Conservation (phyloP, 2,329 filamentous ascomycete species). For the Aspergillus bombycis region DNA sequence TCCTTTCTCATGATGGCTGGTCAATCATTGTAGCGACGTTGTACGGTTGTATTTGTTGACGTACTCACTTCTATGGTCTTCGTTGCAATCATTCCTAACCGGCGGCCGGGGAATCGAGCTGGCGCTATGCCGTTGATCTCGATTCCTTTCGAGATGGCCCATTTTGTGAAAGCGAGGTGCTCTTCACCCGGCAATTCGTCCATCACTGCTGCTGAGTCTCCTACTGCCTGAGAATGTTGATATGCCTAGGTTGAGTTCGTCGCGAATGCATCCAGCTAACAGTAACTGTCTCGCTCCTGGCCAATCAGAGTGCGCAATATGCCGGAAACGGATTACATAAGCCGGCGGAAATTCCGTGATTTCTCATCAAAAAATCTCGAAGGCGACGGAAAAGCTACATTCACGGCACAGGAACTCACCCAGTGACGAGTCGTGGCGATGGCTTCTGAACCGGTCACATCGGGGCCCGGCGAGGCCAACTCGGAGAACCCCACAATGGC, state of each 20-base stretch:
- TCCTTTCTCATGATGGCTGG: slow-evolving; percentile 41
- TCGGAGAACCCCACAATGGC: not conserved
- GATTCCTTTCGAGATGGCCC: slow-evolving; percentile 68
- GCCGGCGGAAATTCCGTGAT: not conserved
- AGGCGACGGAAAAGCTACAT: not conserved
- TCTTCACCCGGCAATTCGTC: slow-evolving; percentile 20
- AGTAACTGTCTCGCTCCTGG: not conserved
- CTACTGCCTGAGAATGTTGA: not conserved
- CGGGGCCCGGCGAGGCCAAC: not conserved
- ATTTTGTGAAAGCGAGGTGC: slow-evolving; percentile 61
- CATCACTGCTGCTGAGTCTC: slow-evolving; percentile 13
- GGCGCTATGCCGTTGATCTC: slow-evolving; percentile 68
- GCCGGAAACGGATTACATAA: not conserved
- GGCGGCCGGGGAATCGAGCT: slow-evolving; percentile 68
- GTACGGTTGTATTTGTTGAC: not conserved
- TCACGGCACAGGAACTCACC: not conserved
- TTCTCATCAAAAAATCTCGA: not conserved
- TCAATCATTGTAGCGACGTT: not conserved
- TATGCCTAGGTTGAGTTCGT: not conserved
- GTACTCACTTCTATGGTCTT: slow-evolving; percentile 62
- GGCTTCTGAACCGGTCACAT: not conserved
- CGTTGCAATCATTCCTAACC: slow-evolving; percentile 75
- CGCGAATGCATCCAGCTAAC: not conserved
- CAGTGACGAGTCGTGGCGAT: not conserved
- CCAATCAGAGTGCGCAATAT: slow-evolving; percentile 1